A percentile compares a stretch with the other conserved stretches of the same genome.
Conservation (phyloP, 2,329 filamentous ascomycete genomes). For the Beauveria bassiana region DNA sequence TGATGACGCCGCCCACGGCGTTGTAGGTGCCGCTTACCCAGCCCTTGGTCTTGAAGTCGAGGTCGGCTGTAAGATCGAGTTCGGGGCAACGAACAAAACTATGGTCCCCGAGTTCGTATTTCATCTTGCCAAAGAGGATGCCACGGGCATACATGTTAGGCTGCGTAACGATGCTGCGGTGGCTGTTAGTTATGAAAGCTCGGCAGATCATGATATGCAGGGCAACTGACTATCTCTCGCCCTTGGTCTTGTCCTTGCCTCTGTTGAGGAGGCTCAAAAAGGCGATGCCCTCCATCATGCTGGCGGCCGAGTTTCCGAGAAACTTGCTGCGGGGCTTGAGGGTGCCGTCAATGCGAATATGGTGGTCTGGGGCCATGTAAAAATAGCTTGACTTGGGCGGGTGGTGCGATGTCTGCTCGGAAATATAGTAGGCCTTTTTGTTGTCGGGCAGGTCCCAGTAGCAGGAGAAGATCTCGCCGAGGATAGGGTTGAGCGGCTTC, state of each 20-base stretch:
- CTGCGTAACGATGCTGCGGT: constrained; percentile 50
- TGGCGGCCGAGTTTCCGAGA: constrained; percentile 92
- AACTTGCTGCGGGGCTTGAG: constrained; percentile 94
- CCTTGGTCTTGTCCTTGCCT: constrained; percentile 54
- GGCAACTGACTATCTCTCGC: constrained; percentile 78
- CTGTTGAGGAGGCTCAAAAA: constrained; percentile 77
- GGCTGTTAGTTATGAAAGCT: neutral
- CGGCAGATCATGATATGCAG: too few relatives aligned
- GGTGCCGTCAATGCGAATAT: constrained; percentile 92
- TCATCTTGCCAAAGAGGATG: constrained; percentile 98
- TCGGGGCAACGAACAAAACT: constrained; percentile 90
- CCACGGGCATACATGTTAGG: constrained; percentile 99
- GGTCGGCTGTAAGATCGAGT: constrained; percentile 74
- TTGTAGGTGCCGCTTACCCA: constrained; percentile 97
- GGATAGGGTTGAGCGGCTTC: constrained; percentile 93
- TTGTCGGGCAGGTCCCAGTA: constrained; percentile 89
- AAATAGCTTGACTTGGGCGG: constrained; percentile 99
- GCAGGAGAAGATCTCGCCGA: constrained; percentile 89
- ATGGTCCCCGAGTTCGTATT: constrained; percentile 95
- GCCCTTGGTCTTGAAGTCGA: constrained; percentile 98
- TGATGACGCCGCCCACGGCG: constrained; percentile 86
- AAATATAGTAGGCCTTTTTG: constrained; percentile 88
- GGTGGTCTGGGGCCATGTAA: constrained; percentile 89
- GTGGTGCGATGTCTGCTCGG: constrained; percentile 96
- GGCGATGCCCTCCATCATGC: constrained; percentile 95